A percentile compares a stretch with the other conserved stretches of the same genome.
Evolutionary conservation across 352 stramenopile species (phyloP).

Genomic region (Saprolegnia parasitica): DNA sequence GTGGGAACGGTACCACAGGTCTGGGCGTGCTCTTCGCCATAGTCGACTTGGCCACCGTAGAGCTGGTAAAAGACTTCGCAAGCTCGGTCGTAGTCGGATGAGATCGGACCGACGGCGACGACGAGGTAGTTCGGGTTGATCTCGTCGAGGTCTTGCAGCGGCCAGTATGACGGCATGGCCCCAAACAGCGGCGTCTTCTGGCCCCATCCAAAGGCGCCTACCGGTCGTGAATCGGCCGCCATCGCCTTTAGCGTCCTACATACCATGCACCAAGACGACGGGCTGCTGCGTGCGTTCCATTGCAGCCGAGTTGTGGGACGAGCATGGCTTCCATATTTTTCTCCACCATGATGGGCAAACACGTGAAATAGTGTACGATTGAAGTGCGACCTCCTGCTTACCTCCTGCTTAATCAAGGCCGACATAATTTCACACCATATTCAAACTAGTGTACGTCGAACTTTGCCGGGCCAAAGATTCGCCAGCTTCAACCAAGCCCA

Average conservation of each 20-base stretch:
- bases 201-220: slow-evolving; percentile 41
- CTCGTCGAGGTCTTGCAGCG: slow-evolving; percentile 41
- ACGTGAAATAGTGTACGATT: background rate
- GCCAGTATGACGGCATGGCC: slow-evolving; percentile 51
- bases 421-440: too few species aligned
- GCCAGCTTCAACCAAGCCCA: too few species aligned
- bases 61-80: slow-evolving; percentile 73
- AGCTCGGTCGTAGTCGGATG: slow-evolving; percentile 65
- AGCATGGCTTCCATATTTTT: background rate
- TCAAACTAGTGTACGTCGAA: too few species aligned
- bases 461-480: too few species aligned
- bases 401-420: background rate
- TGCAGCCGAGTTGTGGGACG: background rate
- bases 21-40: slow-evolving; percentile 47
- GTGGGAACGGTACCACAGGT: slow-evolving; percentile 1
- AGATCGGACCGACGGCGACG: slow-evolving; percentile 53
- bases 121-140: slow-evolving; percentile 57
- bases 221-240: background rate
- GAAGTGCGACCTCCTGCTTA: background rate
- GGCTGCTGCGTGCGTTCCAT: slow-evolving; percentile 35
- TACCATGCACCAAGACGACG: slow-evolving; percentile 68
- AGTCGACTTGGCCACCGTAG: slow-evolving; percentile 54
- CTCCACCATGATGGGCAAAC: background rate
- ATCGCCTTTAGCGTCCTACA: background rate
- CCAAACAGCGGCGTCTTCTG: slow-evolving; percentile 48